phyloP scores from a whole-genome alignment of 2,329 filamentous ascomycete species.

The Graphilbum sp. region DNA sequence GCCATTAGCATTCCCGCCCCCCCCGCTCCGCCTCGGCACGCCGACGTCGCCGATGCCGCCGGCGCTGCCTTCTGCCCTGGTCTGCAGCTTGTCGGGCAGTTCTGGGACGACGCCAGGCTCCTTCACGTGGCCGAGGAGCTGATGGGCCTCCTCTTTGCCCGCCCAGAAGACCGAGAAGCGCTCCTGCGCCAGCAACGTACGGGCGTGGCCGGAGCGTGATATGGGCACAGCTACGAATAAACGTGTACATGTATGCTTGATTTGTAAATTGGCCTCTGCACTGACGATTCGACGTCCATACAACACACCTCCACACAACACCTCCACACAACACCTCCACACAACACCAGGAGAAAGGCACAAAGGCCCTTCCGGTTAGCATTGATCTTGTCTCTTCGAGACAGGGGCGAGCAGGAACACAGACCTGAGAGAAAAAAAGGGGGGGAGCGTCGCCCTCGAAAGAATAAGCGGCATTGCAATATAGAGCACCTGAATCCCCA shows the following conservation, averaged over 20 bases:
- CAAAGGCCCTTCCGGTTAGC: constrained; percentile 5
- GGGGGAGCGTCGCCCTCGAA: constrained; percentile 11
- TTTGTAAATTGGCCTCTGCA: too few relatives aligned
- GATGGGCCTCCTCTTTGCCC: constrained; percentile 10
- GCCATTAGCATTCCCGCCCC: constrained; percentile 62
- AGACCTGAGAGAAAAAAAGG: constrained; percentile 5
- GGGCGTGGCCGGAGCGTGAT: not conserved
- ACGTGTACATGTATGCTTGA: too few relatives aligned
- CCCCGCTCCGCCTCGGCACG: too few relatives aligned
- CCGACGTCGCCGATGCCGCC: constrained; percentile 1
- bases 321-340: too few relatives aligned
- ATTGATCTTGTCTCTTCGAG: constrained; percentile 5
- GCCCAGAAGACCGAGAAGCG: constrained; percentile 3
- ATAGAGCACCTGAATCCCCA: constrained; percentile 3
- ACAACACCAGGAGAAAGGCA: not conserved
- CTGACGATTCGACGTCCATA: too few relatives aligned
- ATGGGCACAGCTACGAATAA: too few relatives aligned
- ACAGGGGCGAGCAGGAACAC: not conserved
- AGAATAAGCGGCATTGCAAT: constrained; percentile 14
- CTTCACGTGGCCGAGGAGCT: constrained; percentile 38
- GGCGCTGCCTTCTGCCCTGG: constrained; percentile 25
- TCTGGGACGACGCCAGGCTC: constrained; percentile 54
- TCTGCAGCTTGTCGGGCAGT: constrained; percentile 68
- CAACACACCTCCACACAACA: too few relatives aligned
- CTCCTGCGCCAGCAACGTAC: constrained; percentile 5